These are phyloP conservation scores for Heliosperma pusillum DNA, from an alignment of 148 eudicot species.

Conservation along the genomic window DNA sequence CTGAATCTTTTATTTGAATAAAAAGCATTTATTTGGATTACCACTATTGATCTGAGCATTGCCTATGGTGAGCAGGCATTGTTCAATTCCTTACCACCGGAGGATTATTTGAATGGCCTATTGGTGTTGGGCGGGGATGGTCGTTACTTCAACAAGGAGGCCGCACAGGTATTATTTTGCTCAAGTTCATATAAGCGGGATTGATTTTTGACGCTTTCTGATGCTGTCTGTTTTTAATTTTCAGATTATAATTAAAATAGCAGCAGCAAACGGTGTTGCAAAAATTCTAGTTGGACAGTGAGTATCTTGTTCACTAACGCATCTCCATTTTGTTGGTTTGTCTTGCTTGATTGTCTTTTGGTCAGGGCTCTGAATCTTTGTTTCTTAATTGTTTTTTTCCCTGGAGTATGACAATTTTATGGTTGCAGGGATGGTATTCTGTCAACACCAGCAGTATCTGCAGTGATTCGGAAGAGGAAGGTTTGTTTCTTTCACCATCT, in stretches of 20 bases:
- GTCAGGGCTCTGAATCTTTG: background rate
- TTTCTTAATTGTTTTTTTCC: background rate
- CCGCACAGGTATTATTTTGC: constrained; percentile 70
- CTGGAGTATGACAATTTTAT: constrained; percentile 12
- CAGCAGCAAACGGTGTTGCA: constrained; percentile 94
- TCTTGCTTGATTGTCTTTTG: background rate
- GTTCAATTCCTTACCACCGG: constrained; percentile 77
- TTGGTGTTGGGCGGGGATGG: constrained; percentile 99
- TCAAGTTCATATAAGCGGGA: background rate
- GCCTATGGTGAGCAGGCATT: constrained; percentile 52
- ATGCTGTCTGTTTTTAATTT: constrained; percentile 23
- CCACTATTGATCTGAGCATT: constrained; percentile 13
- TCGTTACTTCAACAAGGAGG: constrained; percentile 87
- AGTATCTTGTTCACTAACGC: constrained; percentile 32
- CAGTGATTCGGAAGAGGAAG: constrained; percentile 90
- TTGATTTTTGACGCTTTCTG: background rate
- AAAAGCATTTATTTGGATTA: background rate
- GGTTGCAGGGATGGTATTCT: constrained; percentile 78
- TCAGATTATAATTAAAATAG: constrained; percentile 89
- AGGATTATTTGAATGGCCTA: constrained; percentile 72
- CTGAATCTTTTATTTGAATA: background rate
- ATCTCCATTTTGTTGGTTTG: background rate
- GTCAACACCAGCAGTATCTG: constrained; percentile 99
- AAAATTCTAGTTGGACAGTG: constrained; percentile 91
- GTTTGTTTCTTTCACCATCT: constrained; percentile 22